A percentile compares a stretch with the other conserved stretches of the same genome.
phyloP scores from a whole-genome alignment of 108 stramenopile genomes.

The Cyclotella cryptica region DNA sequence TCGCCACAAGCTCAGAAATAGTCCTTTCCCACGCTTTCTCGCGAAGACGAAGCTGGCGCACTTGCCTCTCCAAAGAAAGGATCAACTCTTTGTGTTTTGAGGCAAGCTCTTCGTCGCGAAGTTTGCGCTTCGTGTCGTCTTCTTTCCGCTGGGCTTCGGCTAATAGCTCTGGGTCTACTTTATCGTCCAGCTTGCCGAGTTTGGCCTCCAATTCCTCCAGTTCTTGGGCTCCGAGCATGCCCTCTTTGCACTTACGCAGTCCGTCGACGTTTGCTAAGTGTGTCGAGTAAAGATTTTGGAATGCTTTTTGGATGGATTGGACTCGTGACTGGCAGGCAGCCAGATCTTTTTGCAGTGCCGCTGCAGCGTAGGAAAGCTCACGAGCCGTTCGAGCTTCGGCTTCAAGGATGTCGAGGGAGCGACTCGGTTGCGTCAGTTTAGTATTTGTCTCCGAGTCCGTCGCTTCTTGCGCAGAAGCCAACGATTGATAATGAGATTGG shows the following conservation, averaged over 20 bases:
- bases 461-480: constrained; percentile 1
- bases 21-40: constrained; percentile 53
- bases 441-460: neutral
- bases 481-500: neutral
- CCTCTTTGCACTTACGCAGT: constrained; percentile 41
- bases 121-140: constrained; percentile 13
- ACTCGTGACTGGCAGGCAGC: constrained; percentile 27
- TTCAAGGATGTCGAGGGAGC: constrained; percentile 37
- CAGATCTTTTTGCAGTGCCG: constrained; percentile 22
- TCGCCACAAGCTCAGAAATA: constrained; percentile 38
- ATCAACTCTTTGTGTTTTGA: constrained; percentile 32
- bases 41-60: constrained; percentile 27
- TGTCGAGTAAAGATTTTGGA: constrained; percentile 34
- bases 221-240: constrained; percentile 21
- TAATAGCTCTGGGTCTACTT: constrained; percentile 11
- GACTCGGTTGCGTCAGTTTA: constrained; percentile 8
- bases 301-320: constrained; percentile 22
- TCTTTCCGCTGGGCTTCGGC: constrained; percentile 16
- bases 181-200: neutral
- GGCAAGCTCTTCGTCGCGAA: constrained; percentile 10
- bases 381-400: constrained; percentile 49
- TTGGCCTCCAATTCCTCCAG: constrained; percentile 6
- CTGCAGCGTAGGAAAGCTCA: constrained; percentile 26
- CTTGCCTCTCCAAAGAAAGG: constrained; percentile 22
- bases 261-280: constrained; percentile 33